A percentile compares a stretch with the other conserved stretches of the same genome.
These are phyloP conservation scores for Hyaloscypha finlandica DNA, from an alignment of 495 filamentous ascomycete genomes.

Conservation along the genomic window DNA sequence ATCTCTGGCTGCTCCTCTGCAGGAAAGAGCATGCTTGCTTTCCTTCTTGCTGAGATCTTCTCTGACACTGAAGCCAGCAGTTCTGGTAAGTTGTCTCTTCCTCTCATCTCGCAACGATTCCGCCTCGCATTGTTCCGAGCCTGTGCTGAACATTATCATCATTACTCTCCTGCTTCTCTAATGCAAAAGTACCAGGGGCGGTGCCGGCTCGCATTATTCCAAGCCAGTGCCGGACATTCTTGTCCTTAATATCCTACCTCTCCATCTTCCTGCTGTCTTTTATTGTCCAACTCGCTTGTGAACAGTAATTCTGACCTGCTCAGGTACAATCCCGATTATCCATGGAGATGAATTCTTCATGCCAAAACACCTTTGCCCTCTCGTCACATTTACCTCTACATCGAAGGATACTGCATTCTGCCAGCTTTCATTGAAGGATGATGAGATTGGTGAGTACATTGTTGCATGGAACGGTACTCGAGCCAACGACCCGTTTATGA, in stretches of 20 bases:
- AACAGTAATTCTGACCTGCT: not conserved
- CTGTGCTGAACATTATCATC: no score
- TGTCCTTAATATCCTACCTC: no score
- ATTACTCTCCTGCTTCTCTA: no score
- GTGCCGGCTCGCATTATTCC: no score
- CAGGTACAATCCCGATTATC: slow-evolving; percentile 4
- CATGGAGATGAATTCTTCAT: slow-evolving; percentile 27
- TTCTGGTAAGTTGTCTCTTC: no score
- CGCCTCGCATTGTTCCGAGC: no score
- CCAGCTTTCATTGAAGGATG: not conserved
- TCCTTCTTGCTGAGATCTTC: slow-evolving; percentile 16
- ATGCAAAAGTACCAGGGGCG: no score
- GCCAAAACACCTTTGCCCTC: slow-evolving; percentile 5
- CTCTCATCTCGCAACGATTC: no score
- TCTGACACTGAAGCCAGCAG: not conserved
- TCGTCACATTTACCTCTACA: not conserved
- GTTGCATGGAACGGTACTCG: not conserved
- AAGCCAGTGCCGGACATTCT: no score
- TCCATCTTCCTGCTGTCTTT: no score
- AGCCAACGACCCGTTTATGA: not conserved
- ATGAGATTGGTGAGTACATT: not conserved
- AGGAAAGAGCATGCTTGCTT: slow-evolving; percentile 27
- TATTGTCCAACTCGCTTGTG: not conserved
- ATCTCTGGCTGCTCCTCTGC: slow-evolving; percentile 17
- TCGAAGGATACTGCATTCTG: not conserved